Evolutionary conservation across 352 stramenopile genomes (phyloP), one percentile per base, ranked within the genome.

Genomic region (Pythium phragmitis): DNA sequence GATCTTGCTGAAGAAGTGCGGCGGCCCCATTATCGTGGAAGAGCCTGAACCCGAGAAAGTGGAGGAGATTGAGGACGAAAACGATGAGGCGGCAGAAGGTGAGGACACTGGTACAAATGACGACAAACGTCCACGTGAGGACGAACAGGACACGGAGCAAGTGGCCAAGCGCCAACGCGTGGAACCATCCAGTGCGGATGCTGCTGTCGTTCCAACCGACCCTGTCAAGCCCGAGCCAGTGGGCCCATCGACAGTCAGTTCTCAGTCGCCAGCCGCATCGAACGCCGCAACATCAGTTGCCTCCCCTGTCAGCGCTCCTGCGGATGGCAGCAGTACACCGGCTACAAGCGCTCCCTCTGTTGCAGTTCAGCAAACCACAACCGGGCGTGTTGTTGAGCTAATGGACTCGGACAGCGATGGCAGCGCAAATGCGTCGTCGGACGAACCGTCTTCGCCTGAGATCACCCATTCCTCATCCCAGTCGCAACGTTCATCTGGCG

Each of bases 1-100:
- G 13, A 69, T 85, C 43, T 41, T 90, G 46, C 77, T 77, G 36
- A 72, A 77, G 26, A 88, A 81, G 43, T 90, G 79, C 36, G 75
- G 81, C 16, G 70, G 76, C 13, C 45, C 80, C 23, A 82, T 85
- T 41, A 65, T 70, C 16, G 75, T 83, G 37, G 67, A 69, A 43
- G 63, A 67, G 12, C 52, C 60, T 3, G 55, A 61, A 30, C 30
- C 39, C 7, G 53, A 67, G 43, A 67, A 57, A 23, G 76, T 85
- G 3, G 81, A 82, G 47, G 67, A 78, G 43, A 65, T 72, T 30
- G 67, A 70, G 4, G 48, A 51, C 5, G 60, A 72, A 58, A 76
- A 42, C 58, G 65, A 67, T 28, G 14, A 19, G 36, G 1, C 13
- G 23, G 28, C 12, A 8, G 48, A 50, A 6, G 48, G 17, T 5